phyloP scores from a whole-genome alignment of 139 green algal genomes.

The Raphidocelis subcapitata region DNA sequence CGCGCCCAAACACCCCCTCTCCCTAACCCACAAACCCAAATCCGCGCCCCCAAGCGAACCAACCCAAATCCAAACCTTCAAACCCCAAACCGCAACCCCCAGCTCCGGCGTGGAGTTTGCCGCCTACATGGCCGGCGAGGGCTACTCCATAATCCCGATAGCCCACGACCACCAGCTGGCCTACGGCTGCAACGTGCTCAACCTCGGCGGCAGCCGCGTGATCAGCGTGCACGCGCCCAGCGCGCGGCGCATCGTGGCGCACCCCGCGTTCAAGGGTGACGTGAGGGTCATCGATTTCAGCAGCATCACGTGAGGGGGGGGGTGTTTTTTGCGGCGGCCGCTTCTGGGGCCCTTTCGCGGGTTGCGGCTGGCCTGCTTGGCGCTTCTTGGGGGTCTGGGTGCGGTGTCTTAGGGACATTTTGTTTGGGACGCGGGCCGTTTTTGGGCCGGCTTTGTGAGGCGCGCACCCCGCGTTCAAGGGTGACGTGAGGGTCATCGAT shows the following conservation, averaged over 20 bases:
- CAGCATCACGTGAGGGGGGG: conserved; percentile 4
- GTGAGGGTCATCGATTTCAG: conserved; percentile 38
- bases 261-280: conserved; percentile 72
- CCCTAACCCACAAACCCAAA: no score
- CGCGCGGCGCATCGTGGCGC: conserved; percentile 81
- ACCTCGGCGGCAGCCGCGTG: conserved; percentile 84
- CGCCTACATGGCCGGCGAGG: conserved; percentile 74
- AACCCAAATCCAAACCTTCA: no score
- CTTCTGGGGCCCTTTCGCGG: background rate
- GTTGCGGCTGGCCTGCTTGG: background rate
- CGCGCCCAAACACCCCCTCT: no score
- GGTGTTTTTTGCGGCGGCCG: background rate
- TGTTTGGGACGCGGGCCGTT: no score
- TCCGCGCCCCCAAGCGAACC: no score
- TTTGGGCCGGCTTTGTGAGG: no score
- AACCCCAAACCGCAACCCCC: background rate
- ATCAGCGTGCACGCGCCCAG: conserved; percentile 78
- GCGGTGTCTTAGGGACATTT: no score
- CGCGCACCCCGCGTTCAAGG: conserved; percentile 72
- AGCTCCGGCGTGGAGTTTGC: conserved; percentile 82
- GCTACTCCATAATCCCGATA: conserved; percentile 93
- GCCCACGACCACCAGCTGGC: conserved; percentile 80
- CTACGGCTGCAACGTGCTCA: conserved; percentile 92
- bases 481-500: conserved; percentile 41
- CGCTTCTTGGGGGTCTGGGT: conserved; percentile 75